These are phyloP conservation scores for Botrytis porri DNA, from an alignment of 2,329 filamentous ascomycete species.

Conservation along the genomic window DNA sequence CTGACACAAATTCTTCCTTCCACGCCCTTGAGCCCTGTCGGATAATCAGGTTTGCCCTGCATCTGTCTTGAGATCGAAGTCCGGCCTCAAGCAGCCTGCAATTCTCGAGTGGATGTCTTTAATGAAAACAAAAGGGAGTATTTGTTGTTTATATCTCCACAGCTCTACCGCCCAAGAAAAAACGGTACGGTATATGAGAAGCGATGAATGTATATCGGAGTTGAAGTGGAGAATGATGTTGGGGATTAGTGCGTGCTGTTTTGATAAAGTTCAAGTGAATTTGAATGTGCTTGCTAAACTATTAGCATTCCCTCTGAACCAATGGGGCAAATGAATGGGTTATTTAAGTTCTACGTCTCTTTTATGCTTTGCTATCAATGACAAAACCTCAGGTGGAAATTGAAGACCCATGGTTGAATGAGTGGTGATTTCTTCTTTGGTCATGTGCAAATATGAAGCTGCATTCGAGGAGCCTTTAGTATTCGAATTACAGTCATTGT, in stretches of 20 bases:
- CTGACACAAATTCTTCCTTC: not conserved
- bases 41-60: not conserved
- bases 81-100: rapidly evolving
- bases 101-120: not conserved
- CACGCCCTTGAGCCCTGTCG: not conserved
- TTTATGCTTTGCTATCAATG: too few species aligned
- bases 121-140: not conserved
- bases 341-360: too few species aligned
- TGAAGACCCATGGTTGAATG: too few species aligned
- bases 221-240: not conserved
- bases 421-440: not conserved
- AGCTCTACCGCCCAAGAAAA: not conserved
- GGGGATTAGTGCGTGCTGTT: not conserved
- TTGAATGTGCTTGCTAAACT: not conserved
- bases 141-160: not conserved
- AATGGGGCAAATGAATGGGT: too few species aligned
- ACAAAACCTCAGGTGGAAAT: too few species aligned
- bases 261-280: not conserved
- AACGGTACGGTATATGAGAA: rapidly evolving
- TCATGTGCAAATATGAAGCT: not conserved
- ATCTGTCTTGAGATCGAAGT: not conserved
- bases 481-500: too few species aligned
- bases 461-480: not conserved
- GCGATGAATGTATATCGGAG: not conserved
- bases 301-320: too few species aligned